Percentiles rank a stretch among this genome's conserved stretches.
Evolutionary conservation across 495 filamentous ascomycete species (phyloP).

Genomic region (Barbatosphaeria neglecta): DNA sequence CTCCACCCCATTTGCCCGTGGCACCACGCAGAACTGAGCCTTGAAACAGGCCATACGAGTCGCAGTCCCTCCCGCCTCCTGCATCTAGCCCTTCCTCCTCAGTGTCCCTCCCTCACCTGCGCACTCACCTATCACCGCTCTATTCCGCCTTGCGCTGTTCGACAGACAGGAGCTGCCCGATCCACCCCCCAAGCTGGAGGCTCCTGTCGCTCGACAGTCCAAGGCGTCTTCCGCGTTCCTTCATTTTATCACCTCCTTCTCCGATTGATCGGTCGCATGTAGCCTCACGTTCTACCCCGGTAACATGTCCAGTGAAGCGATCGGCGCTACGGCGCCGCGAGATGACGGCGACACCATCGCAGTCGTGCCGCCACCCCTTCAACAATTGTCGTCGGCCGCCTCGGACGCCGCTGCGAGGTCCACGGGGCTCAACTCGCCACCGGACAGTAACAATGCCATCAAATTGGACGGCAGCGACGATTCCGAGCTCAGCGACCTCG

Average conservation of each 20-base stretch:
- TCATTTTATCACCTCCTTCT: background rate
- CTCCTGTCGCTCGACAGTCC: constrained; percentile 1
- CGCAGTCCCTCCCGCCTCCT: background rate
- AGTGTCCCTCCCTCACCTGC: background rate
- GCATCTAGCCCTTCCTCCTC: background rate
- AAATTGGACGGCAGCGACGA: constrained; percentile 36
- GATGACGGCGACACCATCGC: constrained; percentile 1
- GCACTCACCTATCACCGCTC: background rate
- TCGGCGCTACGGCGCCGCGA: constrained; percentile 21
- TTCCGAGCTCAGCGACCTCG: constrained; percentile 46
- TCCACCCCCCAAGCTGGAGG: background rate
- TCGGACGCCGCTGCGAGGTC: constrained; percentile 15
- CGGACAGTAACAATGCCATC: constrained; percentile 39
- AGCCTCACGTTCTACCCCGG: constrained; percentile 13
- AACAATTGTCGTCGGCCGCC: constrained; percentile 8
- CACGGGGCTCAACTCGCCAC: constrained; percentile 36
- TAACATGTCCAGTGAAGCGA: constrained; percentile 27
- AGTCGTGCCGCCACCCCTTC: background rate
- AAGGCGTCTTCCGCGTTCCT: background rate
- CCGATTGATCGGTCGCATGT: constrained; percentile 12
- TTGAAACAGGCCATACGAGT: background rate
- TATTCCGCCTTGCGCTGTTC: background rate
- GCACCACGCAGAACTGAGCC: background rate
- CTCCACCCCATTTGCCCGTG: background rate
- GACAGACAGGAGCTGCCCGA: background rate